Base-by-base conservation (phyloP, 2,329 filamentous ascomycete genomes). In the Trichoderma sp. region DNA sequence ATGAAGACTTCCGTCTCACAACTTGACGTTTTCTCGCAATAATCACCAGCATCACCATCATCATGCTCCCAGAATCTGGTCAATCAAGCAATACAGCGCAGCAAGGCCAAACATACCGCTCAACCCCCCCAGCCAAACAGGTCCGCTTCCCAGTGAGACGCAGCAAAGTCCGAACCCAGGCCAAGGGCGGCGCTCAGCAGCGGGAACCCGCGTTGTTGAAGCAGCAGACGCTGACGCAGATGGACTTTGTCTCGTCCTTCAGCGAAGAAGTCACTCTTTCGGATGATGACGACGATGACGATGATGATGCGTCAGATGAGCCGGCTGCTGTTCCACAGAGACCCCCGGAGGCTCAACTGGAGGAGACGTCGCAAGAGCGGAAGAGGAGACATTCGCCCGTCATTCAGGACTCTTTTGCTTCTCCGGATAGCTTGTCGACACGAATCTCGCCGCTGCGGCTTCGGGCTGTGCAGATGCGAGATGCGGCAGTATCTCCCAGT, bases 341-440 rank as follows among this genome's bases (percentile, higher is more conserved):
- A 60, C 12, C 12, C 10, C 35, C n/a, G 0, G 15, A 65, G 48
- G 70, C 72, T 10, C 69, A 73, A 60, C 61, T 73, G 6, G 67
- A 71, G 2, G 75, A 73, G 3, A 70, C 71, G 45, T 67, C 70
- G 8, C 35, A 39, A 10, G 71, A 70, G 6, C 67, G 71, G 0
- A 35, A 73, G 70, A 4, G 32, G 71, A 5, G 69, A 56, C 5
- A n/a, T n/a, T 71, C 72, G 4, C 70, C 78, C 7, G 78, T 81
- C 2, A 80, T 85, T 22, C 76, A 83, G 60, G 83, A 85, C 67
- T 83, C 83, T 9, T 84, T 78, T 70, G 80, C 78, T 19, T 78
- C 78, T 5, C 75, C 75, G n/a, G 78, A 74, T 75, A 71, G 66
- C 5, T 74, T 78, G 17, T 70, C 72, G 2, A 70, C 69, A 3